Conservation (phyloP, 2,329 filamentous ascomycete genomes). For the Stromatinia cepivora region DNA sequence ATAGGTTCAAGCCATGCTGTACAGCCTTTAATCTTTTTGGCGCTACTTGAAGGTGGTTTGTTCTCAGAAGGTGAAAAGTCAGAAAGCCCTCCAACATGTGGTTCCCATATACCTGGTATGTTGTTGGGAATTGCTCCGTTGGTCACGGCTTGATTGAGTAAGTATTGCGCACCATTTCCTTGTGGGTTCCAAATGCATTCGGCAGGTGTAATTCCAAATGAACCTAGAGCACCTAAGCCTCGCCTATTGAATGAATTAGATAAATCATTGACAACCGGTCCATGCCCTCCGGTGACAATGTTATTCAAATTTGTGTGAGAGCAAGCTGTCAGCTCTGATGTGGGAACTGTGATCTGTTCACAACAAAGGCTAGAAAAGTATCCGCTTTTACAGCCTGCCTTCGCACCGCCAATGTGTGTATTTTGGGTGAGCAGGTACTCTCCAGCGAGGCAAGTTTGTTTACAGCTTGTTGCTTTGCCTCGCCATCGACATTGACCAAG, state of each 20-base stretch:
- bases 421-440: not conserved
- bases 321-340: not conserved
- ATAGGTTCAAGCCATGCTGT: not conserved
- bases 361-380: not conserved
- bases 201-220: not conserved
- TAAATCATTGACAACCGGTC: not conserved
- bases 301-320: not conserved
- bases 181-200: not conserved
- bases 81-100: not conserved
- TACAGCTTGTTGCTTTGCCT: not conserved
- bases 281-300: not conserved
- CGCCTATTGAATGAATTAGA: not conserved
- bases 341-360: not conserved
- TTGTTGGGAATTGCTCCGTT: conserved; percentile 1
- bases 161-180: not conserved
- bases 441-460: not conserved
- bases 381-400: not conserved
- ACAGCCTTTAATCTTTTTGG: not conserved
- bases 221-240: not conserved
- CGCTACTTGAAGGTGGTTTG: not conserved
- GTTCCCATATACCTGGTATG: not conserved
- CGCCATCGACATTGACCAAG: not conserved
- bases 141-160: not conserved
- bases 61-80: not conserved
- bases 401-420: not conserved